Conservation (phyloP, 176 grass and related monocot genomes). For the Oryza nivara region DNA sequence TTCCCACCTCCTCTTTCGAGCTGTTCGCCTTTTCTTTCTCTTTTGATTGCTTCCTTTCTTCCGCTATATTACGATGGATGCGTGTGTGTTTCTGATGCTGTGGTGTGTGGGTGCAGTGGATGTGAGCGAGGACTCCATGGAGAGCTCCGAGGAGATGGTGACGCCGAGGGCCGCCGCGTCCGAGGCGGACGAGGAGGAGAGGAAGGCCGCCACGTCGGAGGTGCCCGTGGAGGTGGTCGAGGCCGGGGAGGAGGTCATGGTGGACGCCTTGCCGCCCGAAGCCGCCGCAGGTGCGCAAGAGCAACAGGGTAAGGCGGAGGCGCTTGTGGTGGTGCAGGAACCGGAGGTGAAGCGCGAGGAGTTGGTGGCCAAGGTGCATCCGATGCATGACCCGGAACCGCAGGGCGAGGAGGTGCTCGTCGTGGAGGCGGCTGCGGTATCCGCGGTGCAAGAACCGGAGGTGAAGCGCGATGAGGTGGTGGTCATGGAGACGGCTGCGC, state of each 20-base stretch:
- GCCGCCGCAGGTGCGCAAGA: constrained; percentile 5
- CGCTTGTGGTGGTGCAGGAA: constrained; percentile 42
- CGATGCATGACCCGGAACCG: constrained; percentile 36
- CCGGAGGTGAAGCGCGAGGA: constrained; percentile 46
- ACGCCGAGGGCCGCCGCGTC: constrained; percentile 49
- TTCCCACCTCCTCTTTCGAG: constrained; percentile 53
- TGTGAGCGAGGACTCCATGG: constrained; percentile 59
- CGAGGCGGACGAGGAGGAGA: constrained; percentile 50
- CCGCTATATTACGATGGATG: constrained; percentile 55
- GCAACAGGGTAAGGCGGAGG: constrained; percentile 43
- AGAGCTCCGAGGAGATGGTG: constrained; percentile 73
- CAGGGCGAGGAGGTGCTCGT: constrained; percentile 32
- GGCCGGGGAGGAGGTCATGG: constrained; percentile 53
- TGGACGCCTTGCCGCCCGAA: constrained; percentile 47
- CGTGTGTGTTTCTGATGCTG: constrained; percentile 34
- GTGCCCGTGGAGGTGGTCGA: constrained; percentile 36
- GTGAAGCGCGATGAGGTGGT: constrained; percentile 23
- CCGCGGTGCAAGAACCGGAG: constrained; percentile 37
- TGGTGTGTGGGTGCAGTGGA: constrained; percentile 48
- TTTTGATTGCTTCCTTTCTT: constrained; percentile 24
- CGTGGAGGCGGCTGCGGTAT: constrained; percentile 18
- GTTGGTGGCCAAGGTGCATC: constrained; percentile 29
- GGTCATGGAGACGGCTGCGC: constrained; percentile 26
- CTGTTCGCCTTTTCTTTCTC: constrained; percentile 30
- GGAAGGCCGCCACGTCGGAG: constrained; percentile 31